Percentiles rank a stretch among this genome's conserved stretches.
Evolutionary conservation across 495 filamentous ascomycete species (phyloP).

Genomic region (Parathielavia appendiculata): DNA sequence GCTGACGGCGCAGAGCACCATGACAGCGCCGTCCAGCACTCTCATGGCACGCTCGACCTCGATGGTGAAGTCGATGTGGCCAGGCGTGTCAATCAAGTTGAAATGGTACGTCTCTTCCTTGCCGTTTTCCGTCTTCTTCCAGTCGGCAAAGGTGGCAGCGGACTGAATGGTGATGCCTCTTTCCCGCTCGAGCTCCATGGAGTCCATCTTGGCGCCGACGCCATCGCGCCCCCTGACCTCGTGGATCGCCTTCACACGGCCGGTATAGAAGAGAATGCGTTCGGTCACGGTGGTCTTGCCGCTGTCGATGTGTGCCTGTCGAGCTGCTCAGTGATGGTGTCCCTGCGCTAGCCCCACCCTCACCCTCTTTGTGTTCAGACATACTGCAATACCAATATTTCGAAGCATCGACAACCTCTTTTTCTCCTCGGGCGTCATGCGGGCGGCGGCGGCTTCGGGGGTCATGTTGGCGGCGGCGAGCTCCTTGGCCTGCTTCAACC

Average conservation of each 20-base stretch:
- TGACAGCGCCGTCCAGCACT: constrained; percentile 94
- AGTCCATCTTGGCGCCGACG: constrained; percentile 99
- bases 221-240: constrained; percentile 94
- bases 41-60: constrained; percentile 95
- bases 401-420: constrained; percentile 71
- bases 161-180: constrained; percentile 99
- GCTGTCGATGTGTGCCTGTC: constrained; percentile 94
- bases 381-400: constrained; percentile 97
- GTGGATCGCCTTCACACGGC: constrained; percentile 93
- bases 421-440: constrained; percentile 72
- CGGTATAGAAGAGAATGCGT: constrained; percentile 97
- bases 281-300: constrained; percentile 98
- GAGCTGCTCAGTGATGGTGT: constrained; percentile 22
- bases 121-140: constrained; percentile 73
- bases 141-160: constrained; percentile 96
- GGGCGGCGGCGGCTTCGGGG: constrained; percentile 40
- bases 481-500: constrained; percentile 43
- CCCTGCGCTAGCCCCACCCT: not conserved
- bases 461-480: constrained; percentile 40
- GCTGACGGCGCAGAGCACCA: constrained; percentile 97
- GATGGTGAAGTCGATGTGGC: constrained; percentile 99
- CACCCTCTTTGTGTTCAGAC: constrained; percentile 21
- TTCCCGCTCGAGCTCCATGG: constrained; percentile 96
- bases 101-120: constrained; percentile 90
- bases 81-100: constrained; percentile 98